Percentiles rank a stretch among this genome's conserved stretches.
Conservation (phyloP, 2,329 filamentous ascomycete genomes). For the Botrytis fragariae region DNA sequence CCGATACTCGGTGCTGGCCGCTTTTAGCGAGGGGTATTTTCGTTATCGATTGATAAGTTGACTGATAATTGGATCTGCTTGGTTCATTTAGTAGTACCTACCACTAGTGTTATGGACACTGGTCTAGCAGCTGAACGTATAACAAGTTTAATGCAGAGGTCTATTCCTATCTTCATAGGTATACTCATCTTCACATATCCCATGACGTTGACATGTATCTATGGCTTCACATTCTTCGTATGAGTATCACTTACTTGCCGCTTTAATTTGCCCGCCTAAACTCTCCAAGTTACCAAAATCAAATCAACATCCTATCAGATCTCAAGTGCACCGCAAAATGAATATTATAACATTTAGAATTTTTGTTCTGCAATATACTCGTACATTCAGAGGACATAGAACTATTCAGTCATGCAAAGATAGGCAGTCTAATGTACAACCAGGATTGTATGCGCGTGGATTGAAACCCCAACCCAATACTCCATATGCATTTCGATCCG, state of each 20-base stretch:
- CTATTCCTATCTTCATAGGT: not conserved
- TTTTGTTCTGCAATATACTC: not conserved
- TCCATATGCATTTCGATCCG: constrained; percentile 12
- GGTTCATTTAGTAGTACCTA: not conserved
- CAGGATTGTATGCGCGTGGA: constrained; percentile 9
- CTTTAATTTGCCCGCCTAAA: not conserved
- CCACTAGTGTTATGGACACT: not conserved
- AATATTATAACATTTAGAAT: not conserved
- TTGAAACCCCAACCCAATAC: constrained; percentile 2
- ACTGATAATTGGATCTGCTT: not conserved
- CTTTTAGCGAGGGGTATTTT: constrained; percentile 2
- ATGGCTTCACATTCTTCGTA: not conserved
- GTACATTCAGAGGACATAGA: not conserved
- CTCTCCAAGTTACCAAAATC: too few relatives aligned
- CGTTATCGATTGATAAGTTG: not conserved
- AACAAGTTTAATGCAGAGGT: not conserved
- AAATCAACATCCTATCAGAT: not conserved
- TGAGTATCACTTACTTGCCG: not conserved
- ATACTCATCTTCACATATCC: not conserved
- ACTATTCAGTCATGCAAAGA: constrained; percentile 6
- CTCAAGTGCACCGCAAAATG: not conserved
- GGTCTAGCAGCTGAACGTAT: not conserved
- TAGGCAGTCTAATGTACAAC: constrained; percentile 23
- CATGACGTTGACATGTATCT: not conserved
- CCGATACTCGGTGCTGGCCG: constrained; percentile 2